Conservation (phyloP, 2,329 filamentous ascomycete genomes). For the Fusarium vanettenii region DNA sequence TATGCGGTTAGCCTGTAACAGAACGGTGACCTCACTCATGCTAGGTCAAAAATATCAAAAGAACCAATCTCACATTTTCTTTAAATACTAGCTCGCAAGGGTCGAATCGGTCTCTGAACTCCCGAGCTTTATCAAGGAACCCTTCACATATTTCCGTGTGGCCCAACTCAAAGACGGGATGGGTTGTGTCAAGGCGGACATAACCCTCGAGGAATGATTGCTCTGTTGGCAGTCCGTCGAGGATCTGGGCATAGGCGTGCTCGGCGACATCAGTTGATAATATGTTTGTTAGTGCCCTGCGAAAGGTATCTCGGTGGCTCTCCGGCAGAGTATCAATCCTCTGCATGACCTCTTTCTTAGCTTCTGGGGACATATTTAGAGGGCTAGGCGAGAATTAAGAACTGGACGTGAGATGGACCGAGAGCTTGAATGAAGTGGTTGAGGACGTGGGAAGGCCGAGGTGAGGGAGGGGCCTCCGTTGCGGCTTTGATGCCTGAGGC, state of each 20-base stretch:
- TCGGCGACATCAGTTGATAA: neutral
- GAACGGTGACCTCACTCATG: neutral
- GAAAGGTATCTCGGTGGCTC: neutral
- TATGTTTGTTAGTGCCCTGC: neutral
- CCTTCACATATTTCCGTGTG: neutral
- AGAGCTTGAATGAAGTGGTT: no score
- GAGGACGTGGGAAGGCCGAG: no score
- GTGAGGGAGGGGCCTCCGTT: no score
- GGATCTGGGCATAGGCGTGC: slow-evolving; percentile 5
- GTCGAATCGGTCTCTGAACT: neutral
- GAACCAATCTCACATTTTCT: neutral
- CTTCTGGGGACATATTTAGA: no score
- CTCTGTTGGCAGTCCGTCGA: slow-evolving; percentile 9
- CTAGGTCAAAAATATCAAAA: neutral
- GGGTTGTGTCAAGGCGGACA: rapidly evolving
- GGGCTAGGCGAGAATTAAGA: no score
- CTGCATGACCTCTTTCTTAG: no score
- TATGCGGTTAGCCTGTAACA: neutral
- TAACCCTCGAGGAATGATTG: neutral
- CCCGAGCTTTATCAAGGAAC: neutral
- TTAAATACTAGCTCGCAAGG: neutral
- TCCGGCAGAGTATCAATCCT: neutral
- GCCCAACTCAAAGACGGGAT: neutral
- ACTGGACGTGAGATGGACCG: no score
- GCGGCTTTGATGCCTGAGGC: no score